Conservation (phyloP, 768 basidiomycete genomes). For the Boletus pseudo-olivaceus region DNA sequence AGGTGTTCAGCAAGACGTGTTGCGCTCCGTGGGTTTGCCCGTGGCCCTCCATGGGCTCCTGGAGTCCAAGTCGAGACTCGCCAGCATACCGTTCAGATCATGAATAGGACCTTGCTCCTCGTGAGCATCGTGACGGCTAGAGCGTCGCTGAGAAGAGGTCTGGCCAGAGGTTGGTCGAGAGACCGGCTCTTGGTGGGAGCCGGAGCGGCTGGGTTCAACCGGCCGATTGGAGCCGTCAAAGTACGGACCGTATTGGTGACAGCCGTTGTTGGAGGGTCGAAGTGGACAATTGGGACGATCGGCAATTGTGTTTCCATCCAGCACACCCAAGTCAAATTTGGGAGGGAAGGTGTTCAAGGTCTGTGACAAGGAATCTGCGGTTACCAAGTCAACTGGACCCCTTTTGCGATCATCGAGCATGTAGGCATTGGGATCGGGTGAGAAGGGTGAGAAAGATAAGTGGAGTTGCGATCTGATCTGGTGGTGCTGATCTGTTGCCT, state of each 20-base stretch:
- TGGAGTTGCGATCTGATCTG: conserved; percentile 19
- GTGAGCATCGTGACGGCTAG: conserved; percentile 21
- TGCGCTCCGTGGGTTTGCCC: conserved; percentile 19
- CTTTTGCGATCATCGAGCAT: conserved; percentile 35
- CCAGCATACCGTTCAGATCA: conserved; percentile 73
- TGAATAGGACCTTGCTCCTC: conserved; percentile 54
- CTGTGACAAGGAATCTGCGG: conserved; percentile 44
- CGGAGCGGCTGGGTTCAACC: conserved; percentile 39
- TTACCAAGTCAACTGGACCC: conserved; percentile 34
- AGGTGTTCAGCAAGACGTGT: conserved; percentile 17
- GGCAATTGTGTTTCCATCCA: conserved; percentile 36
- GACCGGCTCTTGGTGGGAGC: conserved; percentile 46
- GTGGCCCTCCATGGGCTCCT: conserved; percentile 33
- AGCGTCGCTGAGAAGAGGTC: conserved; percentile 25
- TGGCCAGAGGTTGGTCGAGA: conserved; percentile 55
- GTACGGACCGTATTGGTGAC: conserved; percentile 44
- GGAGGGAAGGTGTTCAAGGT: conserved; percentile 49
- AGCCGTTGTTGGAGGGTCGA: conserved; percentile 43
- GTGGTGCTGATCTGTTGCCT: conserved; percentile 15
- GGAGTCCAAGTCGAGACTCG: conserved; percentile 65
- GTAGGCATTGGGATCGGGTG: conserved; percentile 63
- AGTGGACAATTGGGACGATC: conserved; percentile 42
- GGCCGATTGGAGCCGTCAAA: conserved; percentile 40
- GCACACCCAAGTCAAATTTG: conserved; percentile 39
- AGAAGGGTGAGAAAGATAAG: conserved; percentile 68